Evolutionary conservation across 345 rosid species (phyloP).

Genomic region (Carallia pectinifolia): DNA sequence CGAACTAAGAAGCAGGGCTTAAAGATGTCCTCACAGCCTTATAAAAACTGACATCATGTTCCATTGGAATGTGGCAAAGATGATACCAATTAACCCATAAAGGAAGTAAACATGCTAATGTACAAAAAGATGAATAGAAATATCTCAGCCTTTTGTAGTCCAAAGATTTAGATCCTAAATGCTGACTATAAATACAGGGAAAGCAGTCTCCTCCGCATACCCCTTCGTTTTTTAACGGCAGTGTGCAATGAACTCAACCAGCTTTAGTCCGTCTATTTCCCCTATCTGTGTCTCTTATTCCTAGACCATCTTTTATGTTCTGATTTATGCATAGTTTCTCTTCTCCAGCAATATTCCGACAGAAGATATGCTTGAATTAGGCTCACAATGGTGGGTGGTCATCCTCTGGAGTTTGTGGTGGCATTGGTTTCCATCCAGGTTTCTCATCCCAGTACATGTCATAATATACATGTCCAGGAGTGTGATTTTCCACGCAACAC

Average conservation of each 20-base stretch:
- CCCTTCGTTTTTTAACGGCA: background rate
- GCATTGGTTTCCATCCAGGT: conserved; percentile 84
- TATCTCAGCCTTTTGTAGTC: background rate
- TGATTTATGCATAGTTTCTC: background rate
- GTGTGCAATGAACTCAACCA: background rate
- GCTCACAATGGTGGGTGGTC: conserved; percentile 64
- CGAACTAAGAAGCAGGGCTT: too few species aligned
- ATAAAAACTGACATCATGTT: background rate
- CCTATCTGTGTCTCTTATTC: background rate
- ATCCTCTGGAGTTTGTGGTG: conserved; percentile 65
- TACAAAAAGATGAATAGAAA: background rate
- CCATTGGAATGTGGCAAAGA: background rate
- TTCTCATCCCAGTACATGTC: conserved; percentile 99
- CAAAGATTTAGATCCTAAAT: background rate
- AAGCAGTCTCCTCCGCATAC: background rate
- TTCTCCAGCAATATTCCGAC: too few species aligned
- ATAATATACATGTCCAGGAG: conserved; percentile 87
- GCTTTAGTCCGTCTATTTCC: background rate
- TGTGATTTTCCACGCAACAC: conserved; percentile 81
- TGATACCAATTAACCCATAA: background rate
- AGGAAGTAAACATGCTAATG: background rate
- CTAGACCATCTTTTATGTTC: background rate
- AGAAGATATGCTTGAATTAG: too few species aligned
- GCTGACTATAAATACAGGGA: background rate
- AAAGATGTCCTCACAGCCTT: background rate